Base-by-base conservation (phyloP, 495 filamentous ascomycete genomes). In the Halenospora varia region DNA sequence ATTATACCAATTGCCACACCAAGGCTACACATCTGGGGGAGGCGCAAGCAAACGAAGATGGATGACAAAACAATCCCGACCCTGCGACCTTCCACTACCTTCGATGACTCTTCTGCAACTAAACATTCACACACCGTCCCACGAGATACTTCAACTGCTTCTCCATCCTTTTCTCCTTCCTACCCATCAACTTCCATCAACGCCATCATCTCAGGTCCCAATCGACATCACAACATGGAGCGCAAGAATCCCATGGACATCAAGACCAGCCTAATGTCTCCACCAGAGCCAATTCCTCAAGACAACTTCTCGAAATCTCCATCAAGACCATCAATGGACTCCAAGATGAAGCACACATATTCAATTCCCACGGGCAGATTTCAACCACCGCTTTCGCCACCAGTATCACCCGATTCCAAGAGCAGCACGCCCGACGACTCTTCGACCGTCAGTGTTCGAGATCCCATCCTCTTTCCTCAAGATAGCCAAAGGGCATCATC, bases 241-340 rank as follows among this genome's bases (percentile, higher is more conserved):
- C 52, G 20, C 47, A 60, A 62, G 25, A 25, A 46, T 29, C 22
- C 15, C 18, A 59, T 59, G 51, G 48, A 52, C 23, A 68, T 73
- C 58, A 74, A 76, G 53, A 74, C 79, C 65, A 89, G 78, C 68
- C 77, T 91, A 39, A 87, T 91, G 83, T 91, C 88, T 35, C 88
- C 88, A 20, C 88, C 88, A 47, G 87, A 89, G 65, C 72, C 76
- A 9, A 76, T 81, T 61, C 80, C 81, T 19, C 71, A 83, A 49
- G 87, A 90, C 46, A 81, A 66, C 46, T 89, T 88, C 70, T 69
- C 73, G 40, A 66, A 70, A 54, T 56, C 68, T 19, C 67, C 68
- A 48, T 46, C 55, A 19, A 17, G 66, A 62, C 60, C 74, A 65
- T 48, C 74, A 67, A 45, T 71, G 70, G 62, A 62, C 56, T 62